Evolutionary conservation across 1,284 basidiomycete species (phyloP).

Genomic region (Baeospora myosura): DNA sequence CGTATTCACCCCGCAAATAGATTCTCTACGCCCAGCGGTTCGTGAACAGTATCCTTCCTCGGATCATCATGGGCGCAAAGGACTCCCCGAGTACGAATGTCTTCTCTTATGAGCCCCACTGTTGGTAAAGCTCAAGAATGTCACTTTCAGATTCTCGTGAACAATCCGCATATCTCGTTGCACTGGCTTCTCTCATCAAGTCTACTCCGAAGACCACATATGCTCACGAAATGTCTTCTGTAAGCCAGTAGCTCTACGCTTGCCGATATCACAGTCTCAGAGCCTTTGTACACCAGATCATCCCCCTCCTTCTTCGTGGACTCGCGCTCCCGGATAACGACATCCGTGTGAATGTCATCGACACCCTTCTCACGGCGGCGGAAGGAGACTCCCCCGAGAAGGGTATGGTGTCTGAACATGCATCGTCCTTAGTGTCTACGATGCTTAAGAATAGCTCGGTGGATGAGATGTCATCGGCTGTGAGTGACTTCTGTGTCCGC

Average conservation of each 20-base stretch:
- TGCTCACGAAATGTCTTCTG: conserved; percentile 57
- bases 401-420: conserved; percentile 57
- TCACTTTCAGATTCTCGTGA: conserved; percentile 32
- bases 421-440: conserved; percentile 60
- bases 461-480: conserved; percentile 44
- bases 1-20: conserved; percentile 31
- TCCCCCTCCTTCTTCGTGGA: conserved; percentile 84
- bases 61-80: conserved; percentile 59
- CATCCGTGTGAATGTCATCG: conserved; percentile 75
- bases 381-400: conserved; percentile 48
- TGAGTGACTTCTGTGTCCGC: conserved; percentile 25
- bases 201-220: conserved; percentile 76
- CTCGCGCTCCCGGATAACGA: conserved; percentile 70
- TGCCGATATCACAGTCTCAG: not conserved
- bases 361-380: conserved; percentile 70
- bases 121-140: not conserved
- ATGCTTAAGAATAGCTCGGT: conserved; percentile 58
- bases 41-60: conserved; percentile 69
- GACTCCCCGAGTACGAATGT: conserved; percentile 32
- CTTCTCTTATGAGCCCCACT: not conserved
- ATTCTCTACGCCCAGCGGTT: conserved; percentile 83
- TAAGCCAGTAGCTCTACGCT: conserved; percentile 26
- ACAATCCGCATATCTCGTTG: conserved; percentile 75
- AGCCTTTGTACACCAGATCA: conserved; percentile 49
- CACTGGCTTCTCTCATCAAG: conserved; percentile 77